A percentile compares a stretch with the other conserved stretches of the same genome.
Evolutionary conservation across 495 filamentous ascomycete species (phyloP).

Genomic region (Aspergillus asperescens): DNA sequence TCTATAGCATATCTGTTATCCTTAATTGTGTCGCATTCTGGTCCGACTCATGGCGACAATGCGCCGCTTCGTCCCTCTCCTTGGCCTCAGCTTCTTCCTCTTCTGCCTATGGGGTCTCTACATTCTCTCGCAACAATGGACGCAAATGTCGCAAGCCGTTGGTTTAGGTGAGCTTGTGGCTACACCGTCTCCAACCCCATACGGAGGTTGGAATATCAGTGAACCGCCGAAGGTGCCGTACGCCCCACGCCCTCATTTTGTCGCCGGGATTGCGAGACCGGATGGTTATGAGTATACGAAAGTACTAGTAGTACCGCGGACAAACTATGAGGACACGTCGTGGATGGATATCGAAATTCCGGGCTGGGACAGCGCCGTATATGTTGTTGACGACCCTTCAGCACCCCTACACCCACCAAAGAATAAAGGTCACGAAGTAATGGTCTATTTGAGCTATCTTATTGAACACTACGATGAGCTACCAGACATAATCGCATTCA

Average conservation of each 20-base stretch:
- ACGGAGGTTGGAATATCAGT: constrained; percentile 25
- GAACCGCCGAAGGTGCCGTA: constrained; percentile 19
- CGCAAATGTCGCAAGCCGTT: constrained; percentile 30
- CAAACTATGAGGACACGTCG: constrained; percentile 49
- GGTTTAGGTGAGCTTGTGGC: constrained; percentile 33
- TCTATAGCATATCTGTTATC: not conserved
- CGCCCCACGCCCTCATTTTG: constrained; percentile 32
- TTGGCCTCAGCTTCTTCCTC: constrained; percentile 36
- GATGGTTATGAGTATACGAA: constrained; percentile 42
- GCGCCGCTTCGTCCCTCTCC: constrained; percentile 32
- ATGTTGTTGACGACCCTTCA: constrained; percentile 57
- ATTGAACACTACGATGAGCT: constrained; percentile 66
- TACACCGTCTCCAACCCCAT: constrained; percentile 13
- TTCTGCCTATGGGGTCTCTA: constrained; percentile 29
- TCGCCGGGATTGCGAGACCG: constrained; percentile 40
- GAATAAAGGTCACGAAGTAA: constrained; percentile 74
- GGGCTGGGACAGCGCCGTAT: constrained; percentile 55
- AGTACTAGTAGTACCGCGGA: constrained; percentile 54
- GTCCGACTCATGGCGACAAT: constrained; percentile 32
- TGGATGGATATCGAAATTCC: constrained; percentile 57
- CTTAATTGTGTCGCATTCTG: not conserved
- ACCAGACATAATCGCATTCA: constrained; percentile 64
- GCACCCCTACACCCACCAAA: constrained; percentile 59
- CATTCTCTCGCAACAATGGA: constrained; percentile 32
- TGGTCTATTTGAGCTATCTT: constrained; percentile 68